Base-by-base conservation (phyloP, 257 asterid genomes). In the Rhazya stricta region DNA sequence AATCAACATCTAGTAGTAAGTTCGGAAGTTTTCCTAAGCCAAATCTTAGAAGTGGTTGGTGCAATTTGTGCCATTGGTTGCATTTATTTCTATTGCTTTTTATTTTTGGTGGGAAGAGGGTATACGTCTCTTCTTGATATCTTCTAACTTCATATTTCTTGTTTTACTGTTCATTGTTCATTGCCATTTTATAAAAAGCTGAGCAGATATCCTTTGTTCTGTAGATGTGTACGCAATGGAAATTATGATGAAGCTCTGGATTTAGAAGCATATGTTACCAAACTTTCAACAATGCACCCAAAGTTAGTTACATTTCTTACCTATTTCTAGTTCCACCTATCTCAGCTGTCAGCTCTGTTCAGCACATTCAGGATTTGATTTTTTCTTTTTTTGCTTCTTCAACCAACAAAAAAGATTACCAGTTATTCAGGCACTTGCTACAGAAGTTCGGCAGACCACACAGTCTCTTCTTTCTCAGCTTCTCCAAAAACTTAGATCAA, bases 201-300 rank as follows among this genome's bases (percentile, higher is more conserved):
- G 48, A 68, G 74, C 41, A 70, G 56, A 57, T 68, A n/a, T n/a
- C 50, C 51, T 53, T 83, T 19, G 68, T 77, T 72, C 50, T 81
- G 67, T 84, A 95, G 99, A 79, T 95, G 97, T 67, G 98, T 95
- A 61, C 88, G 97, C 82, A 95, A 92, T 79, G 99, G 99, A 67
- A 95, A 95, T 81, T 92, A 87, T 76, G 99, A 95, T 66, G 99
- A 95, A 88, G 98, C 99, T 78, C 96, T 95, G 81, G 98, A 92
- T 81, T 86, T 95, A 43, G 99, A 90, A 86, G 95, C 98, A 82
- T 92, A 86, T 83, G 97, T 95, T 72, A 85, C 91, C 80, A 95
- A 95, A 81, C 97, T 92, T 60, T 86, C 93, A 62, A 84, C 98
- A 25, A 84, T 95, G 98, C 96, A 92, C 84, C 99, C 94, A 77